These are phyloP conservation scores for Eimeria necatrix DNA, from an alignment of 169 alveolate species.

Conservation along the genomic window DNA sequence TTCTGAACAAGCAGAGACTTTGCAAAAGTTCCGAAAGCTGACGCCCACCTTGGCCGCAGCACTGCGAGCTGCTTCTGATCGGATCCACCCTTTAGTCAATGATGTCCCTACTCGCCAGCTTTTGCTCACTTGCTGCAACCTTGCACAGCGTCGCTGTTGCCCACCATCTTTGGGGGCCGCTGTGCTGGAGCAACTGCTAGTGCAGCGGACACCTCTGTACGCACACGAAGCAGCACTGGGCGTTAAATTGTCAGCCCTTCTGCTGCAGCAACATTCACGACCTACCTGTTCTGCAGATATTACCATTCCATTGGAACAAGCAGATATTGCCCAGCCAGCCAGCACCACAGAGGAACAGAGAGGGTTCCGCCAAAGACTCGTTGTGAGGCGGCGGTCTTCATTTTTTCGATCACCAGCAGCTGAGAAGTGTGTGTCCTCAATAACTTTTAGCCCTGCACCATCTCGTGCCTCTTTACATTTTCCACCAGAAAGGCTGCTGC, in stretches of 20 bases:
- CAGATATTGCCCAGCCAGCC: not conserved
- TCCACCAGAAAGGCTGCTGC: too few species aligned
- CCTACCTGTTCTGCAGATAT: too few species aligned
- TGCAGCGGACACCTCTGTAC: not conserved
- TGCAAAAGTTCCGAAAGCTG: not conserved
- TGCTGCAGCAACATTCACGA: constrained; percentile 22
- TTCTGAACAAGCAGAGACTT: too few species aligned
- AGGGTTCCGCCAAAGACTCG: too few species aligned
- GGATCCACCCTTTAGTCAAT: not conserved
- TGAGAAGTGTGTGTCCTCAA: too few species aligned
- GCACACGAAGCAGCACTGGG: constrained; percentile 39
- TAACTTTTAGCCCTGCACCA: too few species aligned
- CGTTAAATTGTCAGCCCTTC: constrained; percentile 7
- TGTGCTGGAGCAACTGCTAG: constrained; percentile 34
- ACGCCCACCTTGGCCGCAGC: not conserved
- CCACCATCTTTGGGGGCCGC: constrained; percentile 6
- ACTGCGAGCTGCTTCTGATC: constrained; percentile 24
- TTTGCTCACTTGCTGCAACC: constrained; percentile 7
- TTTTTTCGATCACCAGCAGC: too few species aligned
- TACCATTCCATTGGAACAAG: not conserved
- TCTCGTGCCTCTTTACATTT: too few species aligned
- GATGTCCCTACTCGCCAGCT: not conserved
- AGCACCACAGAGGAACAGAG: not conserved
- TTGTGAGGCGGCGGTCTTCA: too few species aligned
- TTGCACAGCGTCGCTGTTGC: constrained; percentile 47